phyloP scores from a whole-genome alignment of 495 filamentous ascomycete genomes.

The Halenospora varia region DNA sequence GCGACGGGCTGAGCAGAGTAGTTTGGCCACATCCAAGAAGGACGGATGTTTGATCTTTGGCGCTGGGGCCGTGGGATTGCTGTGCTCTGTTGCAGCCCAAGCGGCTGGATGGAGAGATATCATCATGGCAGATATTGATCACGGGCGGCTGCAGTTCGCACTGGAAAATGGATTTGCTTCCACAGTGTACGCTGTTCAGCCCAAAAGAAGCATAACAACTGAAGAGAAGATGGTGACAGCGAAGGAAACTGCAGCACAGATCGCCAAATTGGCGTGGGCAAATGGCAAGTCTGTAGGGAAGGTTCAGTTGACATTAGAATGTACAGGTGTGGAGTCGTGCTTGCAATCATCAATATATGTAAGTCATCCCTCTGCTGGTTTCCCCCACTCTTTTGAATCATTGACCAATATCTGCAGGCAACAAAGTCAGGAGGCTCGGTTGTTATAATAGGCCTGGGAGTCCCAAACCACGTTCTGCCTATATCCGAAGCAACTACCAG shows the following conservation, averaged over 20 bases:
- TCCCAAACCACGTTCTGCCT: conserved; percentile 76
- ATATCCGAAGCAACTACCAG: conserved; percentile 74
- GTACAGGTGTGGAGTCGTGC: conserved; percentile 81
- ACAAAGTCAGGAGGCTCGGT: conserved; percentile 71
- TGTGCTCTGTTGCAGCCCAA: conserved; percentile 61
- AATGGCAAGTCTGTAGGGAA: conserved; percentile 42
- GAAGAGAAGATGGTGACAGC: conserved; percentile 56
- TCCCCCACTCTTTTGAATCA: background rate
- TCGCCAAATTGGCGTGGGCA: conserved; percentile 33
- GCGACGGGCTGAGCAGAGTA: too few species aligned
- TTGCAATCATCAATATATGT: conserved; percentile 80
- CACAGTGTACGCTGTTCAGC: conserved; percentile 52
- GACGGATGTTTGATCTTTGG: conserved; percentile 58
- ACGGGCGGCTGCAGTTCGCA: conserved; percentile 64
- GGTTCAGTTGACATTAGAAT: conserved; percentile 76
- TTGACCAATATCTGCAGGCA: conserved; percentile 31
- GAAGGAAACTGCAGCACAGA: conserved; percentile 47
- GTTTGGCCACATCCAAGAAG: conserved; percentile 41
- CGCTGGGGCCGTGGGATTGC: conserved; percentile 71
- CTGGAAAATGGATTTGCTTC: conserved; percentile 62
- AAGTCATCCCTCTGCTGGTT: conserved; percentile 13
- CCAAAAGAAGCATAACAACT: conserved; percentile 44
- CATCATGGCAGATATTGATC: conserved; percentile 74
- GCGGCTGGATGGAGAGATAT: conserved; percentile 51
- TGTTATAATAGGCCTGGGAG: conserved; percentile 92